Base-by-base conservation (phyloP, 2,329 filamentous ascomycete genomes). In the Neonectria faginata region DNA sequence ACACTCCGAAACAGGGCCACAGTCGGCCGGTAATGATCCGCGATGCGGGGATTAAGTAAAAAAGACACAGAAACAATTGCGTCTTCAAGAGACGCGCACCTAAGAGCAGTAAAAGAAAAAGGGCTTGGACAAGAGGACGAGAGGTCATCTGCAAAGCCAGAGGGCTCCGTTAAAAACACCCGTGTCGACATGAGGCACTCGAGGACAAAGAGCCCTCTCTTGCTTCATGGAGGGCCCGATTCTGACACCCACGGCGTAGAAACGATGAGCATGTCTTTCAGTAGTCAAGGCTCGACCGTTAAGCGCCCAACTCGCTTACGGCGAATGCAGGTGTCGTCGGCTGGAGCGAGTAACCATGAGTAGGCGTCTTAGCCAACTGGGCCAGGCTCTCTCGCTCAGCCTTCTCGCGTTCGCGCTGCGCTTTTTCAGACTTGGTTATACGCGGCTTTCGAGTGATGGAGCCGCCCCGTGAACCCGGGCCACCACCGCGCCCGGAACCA, bases 361-460 rank as follows among this genome's bases (percentile, higher is more conserved):
- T 74, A 4, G 77, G 73, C 53, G 81, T 82, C 60, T 79, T 78
- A 33, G 77, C 73, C 39, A 82, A 66, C 70, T 79, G 78, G 3
- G 80, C 81, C 68, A 82, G 67, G 61, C 73, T 80, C 77, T 94
- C 92, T 45, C 91, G 85, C 68, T 94, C 91, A 7, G 89, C 84
- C 81, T 96, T 96, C 78, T 97, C 93, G 48, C 88, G 87, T 73
- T 97, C 93, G 79, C 93, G 89, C 74, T 91, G 88, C 66, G 92
- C 91, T 73, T 93, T 92, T 75, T 95, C 92, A 41, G 92, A 91
- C 77, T 97, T 97, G 42, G 92, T 96, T 70, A 93, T 90, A 45
- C 94, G 90, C 56, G 93, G 92, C 78, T 97, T 97, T 70, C 94
- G 86, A 20, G 91, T 88, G 1, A 91, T 89, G 11, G 87, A 85